Conservation (phyloP, 208 protist genomes). For the Entamoeba invadens region DNA sequence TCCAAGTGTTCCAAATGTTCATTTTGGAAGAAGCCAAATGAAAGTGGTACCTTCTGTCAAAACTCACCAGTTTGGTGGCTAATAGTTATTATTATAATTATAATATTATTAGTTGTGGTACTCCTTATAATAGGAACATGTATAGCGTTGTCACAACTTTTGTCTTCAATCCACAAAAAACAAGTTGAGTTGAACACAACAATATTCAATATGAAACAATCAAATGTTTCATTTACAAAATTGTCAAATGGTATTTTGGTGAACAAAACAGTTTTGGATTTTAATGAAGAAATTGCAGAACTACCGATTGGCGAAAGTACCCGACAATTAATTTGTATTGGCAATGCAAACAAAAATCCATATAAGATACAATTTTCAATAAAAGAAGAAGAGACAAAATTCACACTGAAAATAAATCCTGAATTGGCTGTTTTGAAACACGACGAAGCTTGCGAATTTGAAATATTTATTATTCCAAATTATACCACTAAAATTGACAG, state of each 20-base stretch:
- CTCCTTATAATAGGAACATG: not conserved
- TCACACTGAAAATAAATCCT: not conserved
- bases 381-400: not conserved
- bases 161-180: not conserved
- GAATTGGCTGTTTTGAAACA: not conserved
- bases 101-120: not conserved
- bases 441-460: not conserved
- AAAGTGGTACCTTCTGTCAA: not conserved
- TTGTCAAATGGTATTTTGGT: not conserved
- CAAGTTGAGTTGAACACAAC: not conserved
- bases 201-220: not conserved
- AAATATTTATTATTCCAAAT: not conserved
- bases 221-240: not conserved
- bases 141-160: not conserved
- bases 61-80: not conserved
- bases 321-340: not conserved
- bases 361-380: not conserved
- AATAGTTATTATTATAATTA: not conserved
- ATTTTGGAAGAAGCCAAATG: too few relatives aligned
- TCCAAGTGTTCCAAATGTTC: not conserved
- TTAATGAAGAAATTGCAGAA: not conserved
- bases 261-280: not conserved
- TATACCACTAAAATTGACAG: not conserved
- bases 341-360: not conserved
- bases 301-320: not conserved